Base-by-base conservation (phyloP, 495 filamentous ascomycete genomes). In the Penicillium ochrochloron region DNA sequence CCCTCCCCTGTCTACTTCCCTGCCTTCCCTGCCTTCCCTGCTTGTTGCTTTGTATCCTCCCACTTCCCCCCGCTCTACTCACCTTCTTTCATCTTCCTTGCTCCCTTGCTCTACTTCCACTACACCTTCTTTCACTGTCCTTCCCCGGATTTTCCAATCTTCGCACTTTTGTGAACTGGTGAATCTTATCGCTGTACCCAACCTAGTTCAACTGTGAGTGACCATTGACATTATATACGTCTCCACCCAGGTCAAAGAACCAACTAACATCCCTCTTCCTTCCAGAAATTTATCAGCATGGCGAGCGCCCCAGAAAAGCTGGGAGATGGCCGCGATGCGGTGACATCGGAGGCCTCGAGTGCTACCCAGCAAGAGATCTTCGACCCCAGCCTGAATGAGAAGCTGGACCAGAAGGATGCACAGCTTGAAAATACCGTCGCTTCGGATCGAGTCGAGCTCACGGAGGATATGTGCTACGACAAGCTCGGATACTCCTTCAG, bases 391-490 rank as follows among this genome's bases (percentile, higher is more conserved):
- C 53, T 68, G 33, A 66, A 58, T 60, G 77, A 78, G 57, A 76
- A 80, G 42, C 44, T 62, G 8, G 57, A 65, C 7, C 55, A 59
- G 11, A 64, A 66, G 8, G 59, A 68, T 53, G 68, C 68, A 31
- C 71, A 78, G 59, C 53, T 77, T 2, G 76, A 81, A 53, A 42
- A 74, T 50, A 65, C 71, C 9, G 55, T 55, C 3, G 62, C 65
- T 25, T 62, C 78, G 29, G 73, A 64, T 17, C 80, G 81, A 33
- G 62, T 83, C 60, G 78, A 79, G 63, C 73, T 88, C 63, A 82
- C 77, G 6, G 84, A 87, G 71, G 78, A 82, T 25, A 85, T 87
- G 56, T 85, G 84, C 71, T 86, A 85, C 62, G 80, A 86, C 55
- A 67, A 83, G 57, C 75, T 89, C 12, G 86, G 85, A 21, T 87